phyloP scores from a whole-genome alignment of 2,329 filamentous ascomycete genomes.

The Gremmenia infestans region DNA sequence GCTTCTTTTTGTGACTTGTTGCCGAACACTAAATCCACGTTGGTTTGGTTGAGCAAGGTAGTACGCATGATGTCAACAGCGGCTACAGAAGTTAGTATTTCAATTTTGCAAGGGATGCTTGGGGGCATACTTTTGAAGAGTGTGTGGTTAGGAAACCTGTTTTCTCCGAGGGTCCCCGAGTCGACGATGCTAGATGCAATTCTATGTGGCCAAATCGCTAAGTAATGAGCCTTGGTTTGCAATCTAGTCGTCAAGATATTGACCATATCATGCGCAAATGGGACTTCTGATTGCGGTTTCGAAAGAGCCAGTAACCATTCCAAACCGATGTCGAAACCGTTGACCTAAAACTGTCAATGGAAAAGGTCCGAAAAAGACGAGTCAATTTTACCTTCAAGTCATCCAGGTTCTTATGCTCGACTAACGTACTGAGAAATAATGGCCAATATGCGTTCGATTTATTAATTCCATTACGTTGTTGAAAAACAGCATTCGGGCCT shows the following conservation, averaged over 20 bases:
- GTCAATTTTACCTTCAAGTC: slow-evolving; percentile 31
- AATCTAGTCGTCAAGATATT: slow-evolving; percentile 4
- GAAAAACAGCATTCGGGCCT: slow-evolving; percentile 26
- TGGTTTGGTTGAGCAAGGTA: slow-evolving; percentile 7
- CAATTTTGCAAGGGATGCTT: background rate
- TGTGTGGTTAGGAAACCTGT: background rate
- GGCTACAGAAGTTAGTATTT: slow-evolving; percentile 1
- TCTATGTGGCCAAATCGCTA: background rate
- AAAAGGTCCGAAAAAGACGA: background rate
- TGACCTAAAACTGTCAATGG: slow-evolving; percentile 31
- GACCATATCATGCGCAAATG: slow-evolving; percentile 47
- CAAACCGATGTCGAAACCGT: slow-evolving; percentile 37
- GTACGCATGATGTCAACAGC: slow-evolving; percentile 14
- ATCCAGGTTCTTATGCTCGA: slow-evolving; percentile 40
- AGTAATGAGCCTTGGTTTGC: slow-evolving; percentile 22
- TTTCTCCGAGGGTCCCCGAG: background rate
- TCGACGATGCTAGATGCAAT: background rate
- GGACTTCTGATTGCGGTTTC: slow-evolving; percentile 43
- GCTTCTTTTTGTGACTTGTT: slow-evolving; percentile 8
- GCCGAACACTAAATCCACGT: slow-evolving; percentile 11
- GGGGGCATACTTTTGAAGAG: slow-evolving; percentile 2
- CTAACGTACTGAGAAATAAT: slow-evolving; percentile 47
- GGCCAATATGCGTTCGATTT: slow-evolving; percentile 41
- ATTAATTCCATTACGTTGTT: slow-evolving; percentile 42
- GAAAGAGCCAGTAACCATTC: slow-evolving; percentile 50